These are phyloP conservation scores for Hansenula sp. DNA, from an alignment of 1,139 yeast species.

Conservation along the genomic window DNA sequence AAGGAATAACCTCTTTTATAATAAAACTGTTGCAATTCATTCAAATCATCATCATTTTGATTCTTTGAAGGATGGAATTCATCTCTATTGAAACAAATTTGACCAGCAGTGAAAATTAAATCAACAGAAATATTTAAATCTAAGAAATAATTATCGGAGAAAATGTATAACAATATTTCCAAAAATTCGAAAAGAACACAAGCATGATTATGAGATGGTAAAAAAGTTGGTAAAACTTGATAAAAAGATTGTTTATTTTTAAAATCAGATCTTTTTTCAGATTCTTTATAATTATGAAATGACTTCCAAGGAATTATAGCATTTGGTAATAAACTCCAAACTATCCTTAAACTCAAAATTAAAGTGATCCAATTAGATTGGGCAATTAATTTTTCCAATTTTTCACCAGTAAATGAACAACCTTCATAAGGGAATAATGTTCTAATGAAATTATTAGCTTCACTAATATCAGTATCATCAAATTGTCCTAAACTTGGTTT, in stretches of 20 bases:
- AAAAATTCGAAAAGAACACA: constrained; percentile 30
- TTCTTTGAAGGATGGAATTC: constrained; percentile 9
- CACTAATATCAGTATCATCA: constrained; percentile 23
- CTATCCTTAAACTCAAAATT: constrained; percentile 24
- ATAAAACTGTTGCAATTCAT: constrained; percentile 21
- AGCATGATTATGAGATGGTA: constrained; percentile 29
- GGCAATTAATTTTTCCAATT: constrained; percentile 21
- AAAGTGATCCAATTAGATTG: constrained; percentile 22
- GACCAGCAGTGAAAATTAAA: constrained; percentile 30
- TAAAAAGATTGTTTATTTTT: constrained; percentile 27
- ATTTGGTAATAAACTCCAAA: constrained; percentile 28
- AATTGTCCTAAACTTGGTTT: constrained; percentile 30
- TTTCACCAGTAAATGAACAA: constrained; percentile 28
- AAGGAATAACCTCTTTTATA: constrained; percentile 26
- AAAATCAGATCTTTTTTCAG: constrained; percentile 21
- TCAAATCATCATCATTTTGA: constrained; percentile 18
- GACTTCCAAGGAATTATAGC: constrained; percentile 32
- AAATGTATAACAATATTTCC: constrained; percentile 27
- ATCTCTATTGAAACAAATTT: constrained; percentile 24
- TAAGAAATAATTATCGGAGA: constrained; percentile 27
- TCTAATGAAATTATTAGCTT: constrained; percentile 22
- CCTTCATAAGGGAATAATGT: constrained; percentile 31
- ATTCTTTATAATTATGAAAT: constrained; percentile 22
- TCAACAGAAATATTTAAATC: constrained; percentile 27
- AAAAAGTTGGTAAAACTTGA: constrained; percentile 26